Conservation (phyloP, 2,329 filamentous ascomycete genomes). For the Aspergillus hiratsukae region DNA sequence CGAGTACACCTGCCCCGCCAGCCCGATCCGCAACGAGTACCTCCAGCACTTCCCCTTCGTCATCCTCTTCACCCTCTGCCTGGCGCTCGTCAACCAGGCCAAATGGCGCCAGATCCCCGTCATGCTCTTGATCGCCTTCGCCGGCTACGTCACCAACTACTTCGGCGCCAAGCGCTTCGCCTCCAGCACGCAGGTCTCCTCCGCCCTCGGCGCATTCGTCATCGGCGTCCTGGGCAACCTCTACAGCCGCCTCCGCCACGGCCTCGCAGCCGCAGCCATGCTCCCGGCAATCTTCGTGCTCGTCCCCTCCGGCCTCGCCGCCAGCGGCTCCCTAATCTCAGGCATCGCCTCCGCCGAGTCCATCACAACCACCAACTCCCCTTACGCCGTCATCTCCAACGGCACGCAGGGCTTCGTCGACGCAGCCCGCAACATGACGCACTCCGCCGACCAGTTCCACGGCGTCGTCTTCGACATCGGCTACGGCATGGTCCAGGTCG, state of each 20-base stretch:
- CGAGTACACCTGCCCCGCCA: constrained; percentile 45
- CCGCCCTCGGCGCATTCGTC: constrained; percentile 71
- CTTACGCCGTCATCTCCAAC: constrained; percentile 44
- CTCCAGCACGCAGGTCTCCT: constrained; percentile 69
- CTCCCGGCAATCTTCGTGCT: constrained; percentile 80
- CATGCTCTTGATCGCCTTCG: constrained; percentile 71
- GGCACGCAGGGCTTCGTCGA: constrained; percentile 29
- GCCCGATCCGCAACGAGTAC: constrained; percentile 47
- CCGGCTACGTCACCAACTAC: constrained; percentile 73
- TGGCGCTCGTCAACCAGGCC: constrained; percentile 77
- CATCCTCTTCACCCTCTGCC: constrained; percentile 67
- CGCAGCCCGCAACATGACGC: constrained; percentile 23
- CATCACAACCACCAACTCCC: constrained; percentile 35
- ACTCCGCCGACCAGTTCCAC: constrained; percentile 14
- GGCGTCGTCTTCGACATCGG: constrained; percentile 43
- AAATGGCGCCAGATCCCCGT: constrained; percentile 75
- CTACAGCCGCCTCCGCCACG: constrained; percentile 69
- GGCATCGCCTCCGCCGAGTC: constrained; percentile 57
- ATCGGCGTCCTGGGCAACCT: constrained; percentile 79
- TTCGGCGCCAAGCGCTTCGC: constrained; percentile 66
- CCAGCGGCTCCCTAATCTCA: constrained; percentile 54
- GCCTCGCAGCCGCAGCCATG: constrained; percentile 80
- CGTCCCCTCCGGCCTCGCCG: constrained; percentile 58
- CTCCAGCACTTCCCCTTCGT: constrained; percentile 67
- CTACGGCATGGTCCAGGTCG: constrained; percentile 48